These are phyloP conservation scores for Gorgonomyces haynaldii DNA, from an alignment of 192 early-diverging fungal genomes.

Conservation along the genomic window DNA sequence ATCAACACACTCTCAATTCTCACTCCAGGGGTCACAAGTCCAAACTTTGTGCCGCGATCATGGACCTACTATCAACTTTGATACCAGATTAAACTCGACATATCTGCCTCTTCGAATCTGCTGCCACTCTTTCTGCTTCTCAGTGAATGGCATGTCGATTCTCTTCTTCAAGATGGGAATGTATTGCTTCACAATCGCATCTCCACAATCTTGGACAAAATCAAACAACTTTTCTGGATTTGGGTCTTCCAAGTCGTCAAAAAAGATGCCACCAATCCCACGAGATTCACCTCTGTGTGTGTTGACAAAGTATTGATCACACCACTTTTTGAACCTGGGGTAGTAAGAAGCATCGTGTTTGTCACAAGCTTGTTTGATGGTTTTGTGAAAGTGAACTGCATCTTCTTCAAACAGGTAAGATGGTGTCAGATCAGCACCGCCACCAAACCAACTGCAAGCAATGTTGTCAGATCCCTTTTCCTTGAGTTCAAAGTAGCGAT, in stretches of 20 bases:
- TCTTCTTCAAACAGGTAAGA: slow-evolving; percentile 84
- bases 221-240: slow-evolving; percentile 60
- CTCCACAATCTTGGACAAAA: slow-evolving; percentile 76
- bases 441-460: slow-evolving; percentile 89
- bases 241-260: slow-evolving; percentile 70
- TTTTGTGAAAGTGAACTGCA: slow-evolving; percentile 83
- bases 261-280: slow-evolving; percentile 96
- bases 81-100: slow-evolving; percentile 93
- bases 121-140: slow-evolving; percentile 82
- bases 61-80: slow-evolving; percentile 28
- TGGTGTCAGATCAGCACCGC: slow-evolving; percentile 91
- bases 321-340: slow-evolving; percentile 88
- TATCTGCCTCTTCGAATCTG: slow-evolving; percentile 89
- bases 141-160: slow-evolving; percentile 65
- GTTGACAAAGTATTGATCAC: slow-evolving; percentile 87
- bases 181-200: slow-evolving; percentile 71
- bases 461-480: slow-evolving; percentile 46
- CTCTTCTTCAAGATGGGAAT: slow-evolving; percentile 74
- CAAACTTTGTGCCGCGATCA: slow-evolving; percentile 98
- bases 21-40: slow-evolving; percentile 87
- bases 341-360: slow-evolving; percentile 74
- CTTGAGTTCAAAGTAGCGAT: slow-evolving; percentile 89
- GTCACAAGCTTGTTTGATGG: slow-evolving; percentile 88
- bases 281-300: slow-evolving; percentile 80
- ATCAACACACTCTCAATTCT: slow-evolving; percentile 93